A percentile compares a stretch with the other conserved stretches of the same genome.
phyloP scores from a whole-genome alignment of 352 stramenopile species.

The Pythium coloratum region DNA sequence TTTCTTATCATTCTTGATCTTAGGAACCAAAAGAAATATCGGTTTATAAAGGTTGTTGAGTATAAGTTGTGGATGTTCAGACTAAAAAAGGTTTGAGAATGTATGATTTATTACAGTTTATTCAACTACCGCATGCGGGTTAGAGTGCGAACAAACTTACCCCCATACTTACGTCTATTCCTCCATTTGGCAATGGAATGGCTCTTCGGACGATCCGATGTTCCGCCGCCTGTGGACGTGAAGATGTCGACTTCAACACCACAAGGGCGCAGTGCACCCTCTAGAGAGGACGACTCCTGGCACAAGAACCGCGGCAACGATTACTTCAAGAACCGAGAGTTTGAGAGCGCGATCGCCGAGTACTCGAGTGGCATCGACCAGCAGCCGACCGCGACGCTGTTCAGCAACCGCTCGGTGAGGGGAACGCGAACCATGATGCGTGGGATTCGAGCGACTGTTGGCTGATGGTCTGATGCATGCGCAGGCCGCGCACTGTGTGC shows the following conservation, averaged over 20 bases:
- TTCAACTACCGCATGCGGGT: too few relatives aligned
- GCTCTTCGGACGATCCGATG: conserved; percentile 44
- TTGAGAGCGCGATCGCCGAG: conserved; percentile 47
- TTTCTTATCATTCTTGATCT: too few relatives aligned
- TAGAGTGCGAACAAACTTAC: too few relatives aligned
- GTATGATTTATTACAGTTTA: too few relatives aligned
- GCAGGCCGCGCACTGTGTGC: conserved; percentile 61
- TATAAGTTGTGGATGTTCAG: too few relatives aligned
- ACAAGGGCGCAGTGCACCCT: conserved; percentile 65
- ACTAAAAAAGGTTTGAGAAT: too few relatives aligned
- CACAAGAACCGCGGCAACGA: conserved; percentile 73
- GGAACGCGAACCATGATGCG: neutral
- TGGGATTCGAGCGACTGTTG: neutral
- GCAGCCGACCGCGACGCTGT: conserved; percentile 60
- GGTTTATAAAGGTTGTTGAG: too few relatives aligned
- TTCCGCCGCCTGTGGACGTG: conserved; percentile 33
- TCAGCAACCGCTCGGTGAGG: conserved; percentile 72
- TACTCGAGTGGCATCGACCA: conserved; percentile 63
- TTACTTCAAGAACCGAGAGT: conserved; percentile 61
- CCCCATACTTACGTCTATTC: too few relatives aligned
- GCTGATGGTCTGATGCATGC: neutral
- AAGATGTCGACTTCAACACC: conserved; percentile 57
- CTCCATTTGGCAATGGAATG: conserved; percentile 48
- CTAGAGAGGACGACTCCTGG: conserved; percentile 57
- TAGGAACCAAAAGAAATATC: too few relatives aligned